These are phyloP conservation scores for Zanthoxylum bungeanum DNA, from an alignment of 345 rosid genomes.

Conservation along the genomic window DNA sequence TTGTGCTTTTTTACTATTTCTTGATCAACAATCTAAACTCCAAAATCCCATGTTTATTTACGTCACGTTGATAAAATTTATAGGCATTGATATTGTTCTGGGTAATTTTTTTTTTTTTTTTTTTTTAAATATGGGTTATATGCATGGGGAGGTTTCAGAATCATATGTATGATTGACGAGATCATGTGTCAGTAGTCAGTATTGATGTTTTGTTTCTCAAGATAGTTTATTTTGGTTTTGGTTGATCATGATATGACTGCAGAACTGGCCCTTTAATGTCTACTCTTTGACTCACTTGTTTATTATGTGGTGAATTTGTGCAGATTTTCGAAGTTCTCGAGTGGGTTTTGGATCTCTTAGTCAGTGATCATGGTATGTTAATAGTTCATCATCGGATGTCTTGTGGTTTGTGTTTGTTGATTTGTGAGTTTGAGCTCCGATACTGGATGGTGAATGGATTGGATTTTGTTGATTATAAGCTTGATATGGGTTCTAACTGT, in stretches of 20 bases:
- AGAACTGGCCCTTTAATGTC: not conserved
- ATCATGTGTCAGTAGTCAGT: not conserved
- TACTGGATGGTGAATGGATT: not conserved
- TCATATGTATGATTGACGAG: not conserved
- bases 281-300: not conserved
- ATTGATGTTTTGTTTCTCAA: not conserved
- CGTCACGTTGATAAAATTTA: not conserved
- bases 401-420: conserved; percentile 8
- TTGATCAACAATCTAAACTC: not conserved
- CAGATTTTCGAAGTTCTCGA: conserved; percentile 7
- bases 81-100: not conserved
- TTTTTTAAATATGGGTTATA: not conserved
- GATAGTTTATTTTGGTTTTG: conserved; percentile 1
- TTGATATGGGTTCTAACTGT: too few relatives aligned
- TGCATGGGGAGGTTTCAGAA: not conserved
- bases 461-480: conserved; percentile 11
- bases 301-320: conserved; percentile 3
- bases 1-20: not conserved
- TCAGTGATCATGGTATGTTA: conserved; percentile 23
- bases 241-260: conserved; percentile 5
- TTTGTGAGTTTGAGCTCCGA: not conserved
- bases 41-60: not conserved
- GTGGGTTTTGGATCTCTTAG: conserved; percentile 2
- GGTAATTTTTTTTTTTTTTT: not conserved
- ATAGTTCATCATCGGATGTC: not conserved